Conservation (phyloP, 805 yeast genomes). For the Suhomyces pyralidae region DNA sequence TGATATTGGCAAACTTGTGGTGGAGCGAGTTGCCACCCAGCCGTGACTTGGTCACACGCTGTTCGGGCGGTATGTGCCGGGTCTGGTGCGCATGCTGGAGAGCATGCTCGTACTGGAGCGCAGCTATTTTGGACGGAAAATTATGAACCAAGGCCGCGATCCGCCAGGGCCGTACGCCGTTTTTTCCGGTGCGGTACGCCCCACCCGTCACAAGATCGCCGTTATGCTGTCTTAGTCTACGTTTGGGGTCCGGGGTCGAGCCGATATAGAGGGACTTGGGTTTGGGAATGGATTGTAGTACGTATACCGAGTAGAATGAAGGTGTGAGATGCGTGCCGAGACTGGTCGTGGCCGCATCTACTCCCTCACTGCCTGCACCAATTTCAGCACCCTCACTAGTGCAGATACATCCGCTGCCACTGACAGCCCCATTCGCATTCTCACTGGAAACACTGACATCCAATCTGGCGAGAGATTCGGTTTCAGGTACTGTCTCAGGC, state of each 20-base stretch:
- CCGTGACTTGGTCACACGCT: conserved; percentile 38
- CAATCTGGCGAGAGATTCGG: neutral
- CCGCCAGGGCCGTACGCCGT: conserved; percentile 70
- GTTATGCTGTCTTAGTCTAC: conserved; percentile 74
- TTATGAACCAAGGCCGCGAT: conserved; percentile 63
- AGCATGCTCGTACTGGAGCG: conserved; percentile 79
- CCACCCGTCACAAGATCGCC: conserved; percentile 65
- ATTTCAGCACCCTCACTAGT: no score
- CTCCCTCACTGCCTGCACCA: no score
- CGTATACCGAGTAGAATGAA: conserved; percentile 65
- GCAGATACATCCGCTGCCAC: neutral
- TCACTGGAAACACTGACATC: neutral
- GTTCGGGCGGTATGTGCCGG: conserved; percentile 47
- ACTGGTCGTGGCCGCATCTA: neutral
- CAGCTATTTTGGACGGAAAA: conserved; percentile 65
- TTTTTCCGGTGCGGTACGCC: conserved; percentile 61
- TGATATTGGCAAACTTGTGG: conserved; percentile 47
- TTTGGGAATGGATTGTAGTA: conserved; percentile 58
- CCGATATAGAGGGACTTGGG: conserved; percentile 70
- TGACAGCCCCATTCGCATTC: neutral
- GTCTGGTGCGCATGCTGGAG: conserved; percentile 74
- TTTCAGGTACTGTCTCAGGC: neutral
- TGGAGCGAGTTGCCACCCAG: conserved; percentile 41
- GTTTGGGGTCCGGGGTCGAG: conserved; percentile 72
- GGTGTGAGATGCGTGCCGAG: conserved; percentile 15